A percentile compares a stretch with the other conserved stretches of the same genome.
phyloP scores from a whole-genome alignment of 345 rosid genomes.

The Eucalyptus coolabah region DNA sequence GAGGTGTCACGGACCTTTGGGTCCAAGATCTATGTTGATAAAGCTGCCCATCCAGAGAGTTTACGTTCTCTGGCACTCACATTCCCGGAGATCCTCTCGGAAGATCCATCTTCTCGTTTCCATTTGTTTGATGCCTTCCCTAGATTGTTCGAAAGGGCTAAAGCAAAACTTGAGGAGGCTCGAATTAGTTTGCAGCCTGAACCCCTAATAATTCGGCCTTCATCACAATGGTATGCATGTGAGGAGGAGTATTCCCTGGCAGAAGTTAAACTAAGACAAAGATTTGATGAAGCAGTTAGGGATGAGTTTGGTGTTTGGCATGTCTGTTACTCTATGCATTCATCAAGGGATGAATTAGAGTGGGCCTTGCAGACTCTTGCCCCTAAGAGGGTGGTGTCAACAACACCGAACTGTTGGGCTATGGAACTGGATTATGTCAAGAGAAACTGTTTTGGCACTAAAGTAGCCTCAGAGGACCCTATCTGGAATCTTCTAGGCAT shows the following conservation, averaged over 20 bases:
- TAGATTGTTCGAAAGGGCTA: slow-evolving; percentile 55
- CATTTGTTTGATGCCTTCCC: slow-evolving; percentile 67
- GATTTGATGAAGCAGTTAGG: slow-evolving; percentile 53
- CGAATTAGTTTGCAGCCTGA: slow-evolving; percentile 36
- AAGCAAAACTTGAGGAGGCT: slow-evolving; percentile 55
- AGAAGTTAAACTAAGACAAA: slow-evolving; percentile 20
- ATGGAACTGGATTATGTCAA: slow-evolving; percentile 63
- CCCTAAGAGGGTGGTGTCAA: slow-evolving; percentile 77
- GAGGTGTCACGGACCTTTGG: slow-evolving; percentile 58
- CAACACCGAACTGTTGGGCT: slow-evolving; percentile 70
- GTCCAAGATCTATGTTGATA: slow-evolving; percentile 66
- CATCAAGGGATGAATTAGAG: slow-evolving; percentile 74
- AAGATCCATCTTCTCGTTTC: slow-evolving; percentile 64
- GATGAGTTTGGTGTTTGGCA: slow-evolving; percentile 87
- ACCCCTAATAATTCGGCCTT: slow-evolving; percentile 76
- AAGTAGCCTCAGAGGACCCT: slow-evolving; percentile 35
- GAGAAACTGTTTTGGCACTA: slow-evolving; percentile 33
- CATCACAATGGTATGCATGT: slow-evolving; percentile 82
- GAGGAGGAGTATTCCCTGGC: slow-evolving; percentile 27
- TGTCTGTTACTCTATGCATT: slow-evolving; percentile 83
- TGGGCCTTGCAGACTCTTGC: slow-evolving; percentile 58
- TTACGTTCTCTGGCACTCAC: slow-evolving; percentile 29
- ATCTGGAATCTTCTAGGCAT: slow-evolving; percentile 80
- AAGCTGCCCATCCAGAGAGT: slow-evolving; percentile 32
- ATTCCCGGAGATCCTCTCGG: slow-evolving; percentile 50